Evolutionary conservation across 1,139 yeast species (phyloP), one percentile per base, ranked within the genome.

Genomic region (Taiozyma sp.): DNA sequence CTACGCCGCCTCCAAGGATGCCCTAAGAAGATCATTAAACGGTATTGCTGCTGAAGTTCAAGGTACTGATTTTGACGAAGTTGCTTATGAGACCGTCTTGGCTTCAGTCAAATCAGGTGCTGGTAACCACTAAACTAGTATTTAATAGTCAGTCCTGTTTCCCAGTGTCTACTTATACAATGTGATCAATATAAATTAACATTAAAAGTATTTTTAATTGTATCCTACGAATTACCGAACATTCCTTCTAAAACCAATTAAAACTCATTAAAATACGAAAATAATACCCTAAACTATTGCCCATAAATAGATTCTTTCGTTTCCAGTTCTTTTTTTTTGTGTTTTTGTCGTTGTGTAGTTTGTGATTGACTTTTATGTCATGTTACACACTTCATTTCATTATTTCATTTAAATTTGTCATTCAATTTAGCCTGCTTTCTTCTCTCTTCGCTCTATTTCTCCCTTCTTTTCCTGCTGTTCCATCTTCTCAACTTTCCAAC

Each of bases 11-110:
- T 91, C 98, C 56, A 91, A 90, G 76, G 99, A 93, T 65, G 96
- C 98, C 50, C 81, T 93, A 68, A 93, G 98, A 80, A 89, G 96
- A 75, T 93, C 99, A 46, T 80, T 93, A 68, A 91, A 88, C 70
- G 99, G 99, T 71, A 83, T 95, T 62, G 77, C 97, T 52, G 73
- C 96, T 62, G 99, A 93, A 67, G 78, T 93, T 65, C 99, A 95
- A 79, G 99, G 98, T 68, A 93, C 99, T 53, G 99, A 95, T 72
- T 91, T 85, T 72, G 85, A 95, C 56, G 99, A 93, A 77, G 97
- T 93, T 61, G 87, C 96, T 57, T 89, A 86, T 72, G 98, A 91
- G 67, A 78, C 91, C 59, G 95, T 93, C 53, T 80, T 90, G 71
- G 97, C 89, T 67, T 88, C 77, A 72, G 97, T 90, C 62, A 82